These are phyloP conservation scores for Mycena capillaripes DNA, from an alignment of 768 basidiomycete genomes.

Conservation along the genomic window DNA sequence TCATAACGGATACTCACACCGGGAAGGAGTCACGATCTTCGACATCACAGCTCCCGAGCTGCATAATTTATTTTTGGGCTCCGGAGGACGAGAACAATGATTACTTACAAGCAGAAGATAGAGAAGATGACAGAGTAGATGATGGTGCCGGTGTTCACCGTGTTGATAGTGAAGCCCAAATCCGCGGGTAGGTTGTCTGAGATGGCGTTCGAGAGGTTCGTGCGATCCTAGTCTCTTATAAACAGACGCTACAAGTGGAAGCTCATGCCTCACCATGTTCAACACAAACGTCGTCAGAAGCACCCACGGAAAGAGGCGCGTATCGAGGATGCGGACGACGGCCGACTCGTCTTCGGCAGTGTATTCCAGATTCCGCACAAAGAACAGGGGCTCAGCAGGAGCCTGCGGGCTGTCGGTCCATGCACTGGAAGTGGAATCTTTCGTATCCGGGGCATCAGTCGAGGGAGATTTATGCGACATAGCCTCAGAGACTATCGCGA, in stretches of 20 bases:
- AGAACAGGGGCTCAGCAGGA: constrained; percentile 40
- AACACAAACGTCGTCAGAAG: constrained; percentile 47
- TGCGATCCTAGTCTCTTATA: constrained; percentile 56
- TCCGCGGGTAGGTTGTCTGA: constrained; percentile 54
- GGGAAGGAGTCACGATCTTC: constrained; percentile 52
- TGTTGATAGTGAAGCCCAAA: constrained; percentile 54
- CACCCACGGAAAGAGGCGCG: constrained; percentile 48
- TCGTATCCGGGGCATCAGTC: too few species aligned
- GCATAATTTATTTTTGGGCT: background rate
- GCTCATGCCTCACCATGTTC: too few species aligned
- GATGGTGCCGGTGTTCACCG: constrained; percentile 52
- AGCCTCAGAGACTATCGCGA: too few species aligned
- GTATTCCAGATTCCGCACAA: constrained; percentile 47
- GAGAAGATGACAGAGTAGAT: constrained; percentile 53
- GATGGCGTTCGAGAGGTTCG: constrained; percentile 56
- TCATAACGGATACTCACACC: constrained; percentile 41
- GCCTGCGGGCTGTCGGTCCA: constrained; percentile 20
- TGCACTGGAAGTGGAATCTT: too few species aligned
- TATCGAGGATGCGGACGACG: constrained; percentile 47
- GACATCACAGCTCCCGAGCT: constrained; percentile 52
- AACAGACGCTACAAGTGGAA: too few species aligned
- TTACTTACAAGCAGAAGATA: constrained; percentile 43
- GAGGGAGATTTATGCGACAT: too few species aligned
- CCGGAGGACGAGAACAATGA: constrained; percentile 40
- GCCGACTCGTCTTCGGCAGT: constrained; percentile 49